These are phyloP conservation scores for Rhodotorula toruloides DNA, from an alignment of 768 basidiomycete species.

Conservation along the genomic window DNA sequence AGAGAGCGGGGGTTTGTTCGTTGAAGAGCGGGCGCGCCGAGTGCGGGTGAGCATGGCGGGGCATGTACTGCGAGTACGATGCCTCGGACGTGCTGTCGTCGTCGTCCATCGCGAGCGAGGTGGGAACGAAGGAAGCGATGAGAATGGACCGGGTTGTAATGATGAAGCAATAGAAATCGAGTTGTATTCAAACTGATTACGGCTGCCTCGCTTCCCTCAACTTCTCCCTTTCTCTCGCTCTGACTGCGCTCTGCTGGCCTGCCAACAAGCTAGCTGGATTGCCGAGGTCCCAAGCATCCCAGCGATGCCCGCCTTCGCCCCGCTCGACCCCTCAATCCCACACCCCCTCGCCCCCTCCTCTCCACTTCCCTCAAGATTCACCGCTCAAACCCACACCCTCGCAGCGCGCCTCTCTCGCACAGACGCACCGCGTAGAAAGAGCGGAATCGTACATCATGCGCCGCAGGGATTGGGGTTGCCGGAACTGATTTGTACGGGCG, in stretches of 20 bases:
- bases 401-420: background rate
- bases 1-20: too few species aligned
- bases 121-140: too few species aligned
- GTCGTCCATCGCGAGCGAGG: too few species aligned
- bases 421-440: background rate
- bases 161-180: too few species aligned
- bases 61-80: too few species aligned
- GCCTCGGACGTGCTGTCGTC: too few species aligned
- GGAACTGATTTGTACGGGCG: background rate
- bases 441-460: background rate
- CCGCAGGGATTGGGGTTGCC: background rate
- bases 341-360: slow-evolving; percentile 18
- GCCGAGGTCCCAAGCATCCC: background rate
- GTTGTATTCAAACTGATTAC: too few species aligned
- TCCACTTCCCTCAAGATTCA: background rate
- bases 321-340: background rate
- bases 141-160: too few species aligned
- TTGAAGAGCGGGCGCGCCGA: too few species aligned
- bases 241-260: too few species aligned
- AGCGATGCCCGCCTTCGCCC: background rate
- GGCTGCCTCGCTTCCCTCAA: background rate
- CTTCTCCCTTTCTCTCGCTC: background rate
- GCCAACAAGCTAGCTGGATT: too few species aligned
- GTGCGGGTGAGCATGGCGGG: too few species aligned
- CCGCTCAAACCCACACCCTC: background rate